Conservation (phyloP, 164 flowering plant genomes). For the Annona squamosa region DNA sequence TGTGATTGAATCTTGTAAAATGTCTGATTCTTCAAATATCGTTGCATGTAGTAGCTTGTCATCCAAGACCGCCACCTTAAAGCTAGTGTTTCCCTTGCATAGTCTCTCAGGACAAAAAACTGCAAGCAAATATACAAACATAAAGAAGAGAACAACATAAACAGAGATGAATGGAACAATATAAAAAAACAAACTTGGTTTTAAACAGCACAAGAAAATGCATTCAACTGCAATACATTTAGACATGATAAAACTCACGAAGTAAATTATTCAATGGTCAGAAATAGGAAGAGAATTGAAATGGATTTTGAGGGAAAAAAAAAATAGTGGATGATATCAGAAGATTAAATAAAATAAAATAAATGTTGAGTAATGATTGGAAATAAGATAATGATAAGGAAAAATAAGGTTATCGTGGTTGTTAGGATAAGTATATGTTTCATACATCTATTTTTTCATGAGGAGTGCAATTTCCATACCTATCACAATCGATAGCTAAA, state of each 20-base stretch:
- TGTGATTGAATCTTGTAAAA: constrained; percentile 93
- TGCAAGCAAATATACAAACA: constrained; percentile 21
- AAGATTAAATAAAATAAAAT: too few species aligned
- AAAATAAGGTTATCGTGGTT: too few species aligned
- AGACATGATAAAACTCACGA: background rate
- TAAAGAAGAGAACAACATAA: background rate
- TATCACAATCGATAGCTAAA: too few species aligned
- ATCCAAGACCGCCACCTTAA: constrained; percentile 99
- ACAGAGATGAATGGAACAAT: background rate
- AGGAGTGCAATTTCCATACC: too few species aligned
- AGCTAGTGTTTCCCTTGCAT: constrained; percentile 77
- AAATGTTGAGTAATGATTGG: too few species aligned
- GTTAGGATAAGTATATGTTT: too few species aligned
- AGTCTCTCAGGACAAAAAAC: constrained; percentile 90
- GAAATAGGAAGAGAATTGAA: too few species aligned
- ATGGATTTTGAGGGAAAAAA: too few species aligned
- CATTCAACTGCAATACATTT: background rate
- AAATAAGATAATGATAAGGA: too few species aligned
- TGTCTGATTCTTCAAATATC: constrained; percentile 64
- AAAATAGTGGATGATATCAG: too few species aligned
- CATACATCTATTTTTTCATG: too few species aligned
- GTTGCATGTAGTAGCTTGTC: constrained; percentile 86
- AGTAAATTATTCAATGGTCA: too few species aligned
- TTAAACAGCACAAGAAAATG: background rate
- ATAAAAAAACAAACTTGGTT: background rate